Conservation (phyloP, 805 yeast genomes). For the Kluyveromyces nonfermentans region DNA sequence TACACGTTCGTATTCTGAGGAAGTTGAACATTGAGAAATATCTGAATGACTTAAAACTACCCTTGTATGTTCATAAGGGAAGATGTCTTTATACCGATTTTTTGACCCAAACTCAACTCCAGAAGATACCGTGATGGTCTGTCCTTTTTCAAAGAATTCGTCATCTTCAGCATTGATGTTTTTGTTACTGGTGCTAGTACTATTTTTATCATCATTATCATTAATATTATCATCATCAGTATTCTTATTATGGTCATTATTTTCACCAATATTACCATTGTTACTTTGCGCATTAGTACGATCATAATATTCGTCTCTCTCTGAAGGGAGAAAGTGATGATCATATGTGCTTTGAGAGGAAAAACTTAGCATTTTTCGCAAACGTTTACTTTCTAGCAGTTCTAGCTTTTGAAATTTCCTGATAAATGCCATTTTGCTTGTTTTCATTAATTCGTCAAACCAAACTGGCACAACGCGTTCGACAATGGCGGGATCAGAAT, state of each 20-base stretch:
- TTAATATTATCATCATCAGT: too few relatives aligned
- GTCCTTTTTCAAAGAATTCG: slow-evolving; percentile 3
- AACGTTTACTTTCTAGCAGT: slow-evolving; percentile 55
- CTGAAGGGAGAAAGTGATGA: not conserved
- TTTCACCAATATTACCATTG: too few relatives aligned
- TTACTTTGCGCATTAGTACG: too few relatives aligned
- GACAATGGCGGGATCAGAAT: slow-evolving; percentile 11
- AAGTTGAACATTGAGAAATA: not conserved
- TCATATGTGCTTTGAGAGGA: not conserved
- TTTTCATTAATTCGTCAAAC: slow-evolving; percentile 32
- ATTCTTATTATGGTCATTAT: too few relatives aligned
- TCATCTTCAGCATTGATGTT: slow-evolving; percentile 12
- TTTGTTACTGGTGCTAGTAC: too few relatives aligned
- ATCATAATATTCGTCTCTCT: too few relatives aligned
- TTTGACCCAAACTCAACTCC: slow-evolving; percentile 78
- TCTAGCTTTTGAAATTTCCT: slow-evolving; percentile 60
- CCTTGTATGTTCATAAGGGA: slow-evolving; percentile 78
- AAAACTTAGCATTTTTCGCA: slow-evolving; percentile 29
- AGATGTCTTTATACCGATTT: slow-evolving; percentile 81
- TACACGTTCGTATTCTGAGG: not conserved
- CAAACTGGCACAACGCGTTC: slow-evolving; percentile 41
- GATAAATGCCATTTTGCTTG: slow-evolving; percentile 23
- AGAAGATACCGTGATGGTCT: slow-evolving; percentile 40
- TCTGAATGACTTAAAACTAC: slow-evolving; percentile 41
- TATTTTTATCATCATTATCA: not conserved